Evolutionary conservation across 352 stramenopile genomes (phyloP), one percentile per base, ranked within the genome.

Genomic region (Phytophthora fragariaefolia): DNA sequence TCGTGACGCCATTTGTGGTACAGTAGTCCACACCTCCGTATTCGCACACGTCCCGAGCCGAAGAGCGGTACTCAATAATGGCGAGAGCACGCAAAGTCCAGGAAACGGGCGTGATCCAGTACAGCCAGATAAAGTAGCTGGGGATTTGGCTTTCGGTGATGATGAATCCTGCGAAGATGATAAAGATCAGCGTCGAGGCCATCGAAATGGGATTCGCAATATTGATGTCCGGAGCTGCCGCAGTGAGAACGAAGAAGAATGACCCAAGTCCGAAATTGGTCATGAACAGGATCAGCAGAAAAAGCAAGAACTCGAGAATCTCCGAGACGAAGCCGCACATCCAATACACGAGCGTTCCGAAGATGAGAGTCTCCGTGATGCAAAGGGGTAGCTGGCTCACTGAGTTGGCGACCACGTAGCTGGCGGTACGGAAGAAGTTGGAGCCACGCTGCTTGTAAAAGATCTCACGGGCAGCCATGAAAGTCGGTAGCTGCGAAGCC

Each of bases 301-400:
- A 88, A 7, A 81, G 45, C 12, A 84, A 20, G 54, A 82, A 88
- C 24, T 60, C 43, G 18, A 55, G 6, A 6, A 74, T 52, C 22
- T 80, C 57, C 13, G 60, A 65, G 8, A 71, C 61, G 45, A 79
- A 78, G 22, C 85, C 87, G 58, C 89, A 83, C 71, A 93, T 90
- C 71, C 80, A 95, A 61, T 95, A 95, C 10, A 93, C 52, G 45
- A 95, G 69, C 18, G 71, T 85, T 15, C 82, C 83, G 70, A 93
- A 92, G 24, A 87, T 69, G 17, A 91, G 63, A 0, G 78, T 82
- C 69, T 94, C 85, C 13, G 81, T 64, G 3, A 77, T 43, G 74
- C 60, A 57, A 24, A 84, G 67, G 63, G 78, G 62, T 10, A 80
- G 47, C 26, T 77, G 65, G 49, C 69, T 69, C 3, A 76, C 51